Evolutionary conservation across 140 eudicot genomes (phyloP), one percentile per base, ranked within the genome.

Genomic region (Erigeron philadelphicus): DNA sequence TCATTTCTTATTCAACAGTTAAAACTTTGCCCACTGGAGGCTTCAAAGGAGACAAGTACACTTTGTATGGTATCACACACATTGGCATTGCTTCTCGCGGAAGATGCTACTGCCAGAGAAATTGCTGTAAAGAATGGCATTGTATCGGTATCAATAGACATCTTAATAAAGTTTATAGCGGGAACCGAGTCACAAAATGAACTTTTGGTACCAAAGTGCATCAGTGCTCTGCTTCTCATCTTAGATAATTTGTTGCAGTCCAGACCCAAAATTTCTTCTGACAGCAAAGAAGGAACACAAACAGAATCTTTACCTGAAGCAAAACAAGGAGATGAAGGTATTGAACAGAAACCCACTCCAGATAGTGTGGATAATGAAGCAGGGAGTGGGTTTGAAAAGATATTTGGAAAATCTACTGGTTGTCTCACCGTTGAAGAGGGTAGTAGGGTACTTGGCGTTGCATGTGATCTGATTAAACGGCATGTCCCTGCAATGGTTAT

Each of bases 371-470:
- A 76, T 21, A 76, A 79, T 43, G 95, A 80, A 44, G 74, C 69
- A 11, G 75, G 47, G 31, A 50, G 54, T 71, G 55, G 76, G 35
- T 82, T 87, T 83, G 90, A 81, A 66, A 94, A 74, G 64, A 75
- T 94, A 58, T 80, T 89, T 38, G 97, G 99, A 62, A 85, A 85
- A 54, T 74, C 99, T 40, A 94, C 99, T n/a, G 99, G 99, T 17
- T 87, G 81, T 80, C 69, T 94, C 82, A 85, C 85, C 60, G 73
- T 94, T 71, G 99, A 89, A 64, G 99, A 94, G 79, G 86, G 99
- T 77, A 76, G 77, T 16, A 82, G 73, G 55, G 83, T 89, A 55
- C 78, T 94, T 58, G 59, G 38, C 53, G 80, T 94, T 72, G 87
- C 95, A 35, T 94, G 97, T 76, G 95, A 87, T 70, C 79, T 94